Evolutionary conservation across 768 basidiomycete genomes (phyloP), one percentile per base, ranked within the genome.

Genomic region (Lactarius sanguifluus): DNA sequence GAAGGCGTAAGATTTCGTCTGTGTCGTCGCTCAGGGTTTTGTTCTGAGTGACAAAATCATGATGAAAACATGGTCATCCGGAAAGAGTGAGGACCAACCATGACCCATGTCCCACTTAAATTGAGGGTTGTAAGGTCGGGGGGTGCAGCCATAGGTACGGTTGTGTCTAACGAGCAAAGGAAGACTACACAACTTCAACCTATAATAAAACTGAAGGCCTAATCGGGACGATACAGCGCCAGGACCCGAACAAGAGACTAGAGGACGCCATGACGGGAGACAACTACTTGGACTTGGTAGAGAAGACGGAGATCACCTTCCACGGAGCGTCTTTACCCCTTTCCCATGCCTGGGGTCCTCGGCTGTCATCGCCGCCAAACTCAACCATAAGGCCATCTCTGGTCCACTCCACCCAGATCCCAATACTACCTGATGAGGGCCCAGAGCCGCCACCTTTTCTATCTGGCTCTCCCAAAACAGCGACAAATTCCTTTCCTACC

Each of bases 381-480:
- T 94, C 92, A 15, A 92, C 83, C 91, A 94, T 92, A 41, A 94
- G 74, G 2, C 92, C 92, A 67, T 88, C 83, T 71, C 79, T 83
- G 32, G 86, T 81, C 95, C 94, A 97, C 76, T 97, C 94, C 70
- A 94, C 91, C 92, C 94, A 97, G 70, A 96, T 93, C 34, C 88
- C 89, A 70, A 96, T 91, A 38, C 90, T 92, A 45, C 91, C 91
- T 2, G 86, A 85, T 25, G 88, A 89, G 15, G 92, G 92, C 1
- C 92, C 92, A 10, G 86, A 80, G 1, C 96, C 95, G 25, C 95
- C 94, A 8, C 96, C 96, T 75, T 97, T 98, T 67, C 92, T 82
- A 72, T 85, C 85, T 8, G 96, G 96, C 76, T 98, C 96, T 12
- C 94, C 94, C 55, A 97, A 74, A 55, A 76, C 75, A 32, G 76